A percentile compares a stretch with the other conserved stretches of the same genome.
These are phyloP conservation scores for Tuber brumale DNA, from an alignment of 495 filamentous ascomycete species.

Conservation along the genomic window DNA sequence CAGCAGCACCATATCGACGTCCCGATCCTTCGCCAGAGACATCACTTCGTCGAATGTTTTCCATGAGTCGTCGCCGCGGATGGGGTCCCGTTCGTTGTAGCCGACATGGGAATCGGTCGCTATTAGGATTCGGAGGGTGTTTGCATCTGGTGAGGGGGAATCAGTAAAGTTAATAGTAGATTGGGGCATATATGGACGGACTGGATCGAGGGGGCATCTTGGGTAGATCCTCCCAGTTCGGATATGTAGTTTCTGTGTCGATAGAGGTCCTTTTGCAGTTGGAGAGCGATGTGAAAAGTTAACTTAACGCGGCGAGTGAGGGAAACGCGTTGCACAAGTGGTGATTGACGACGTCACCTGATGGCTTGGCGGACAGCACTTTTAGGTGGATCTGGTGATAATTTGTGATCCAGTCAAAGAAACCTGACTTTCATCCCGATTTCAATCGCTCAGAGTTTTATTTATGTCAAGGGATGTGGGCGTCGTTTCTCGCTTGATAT, in stretches of 20 bases:
- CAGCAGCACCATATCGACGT: slow-evolving; percentile 95
- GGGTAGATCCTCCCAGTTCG: neutral
- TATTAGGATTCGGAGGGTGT: slow-evolving; percentile 91
- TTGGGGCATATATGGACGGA: neutral
- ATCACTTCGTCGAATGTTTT: slow-evolving; percentile 93
- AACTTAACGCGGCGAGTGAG: neutral
- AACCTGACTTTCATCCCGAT: neutral
- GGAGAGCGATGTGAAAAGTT: neutral
- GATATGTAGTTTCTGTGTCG: neutral
- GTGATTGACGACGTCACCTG: slow-evolving; percentile 1
- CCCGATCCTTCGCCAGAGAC: slow-evolving; percentile 74
- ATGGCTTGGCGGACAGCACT: neutral
- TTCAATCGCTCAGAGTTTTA: neutral
- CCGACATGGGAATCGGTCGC: slow-evolving; percentile 97
- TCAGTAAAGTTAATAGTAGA: neutral
- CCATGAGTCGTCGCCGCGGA: slow-evolving; percentile 95
- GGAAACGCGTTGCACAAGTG: neutral
- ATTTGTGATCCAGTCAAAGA: neutral
- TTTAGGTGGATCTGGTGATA: neutral
- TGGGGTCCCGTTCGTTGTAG: slow-evolving; percentile 85
- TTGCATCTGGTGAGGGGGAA: slow-evolving; percentile 51
- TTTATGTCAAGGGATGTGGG: neutral
- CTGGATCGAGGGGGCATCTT: neutral
- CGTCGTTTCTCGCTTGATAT: neutral
- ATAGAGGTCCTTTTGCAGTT: neutral